Evolutionary conservation across 2,329 filamentous ascomycete species (phyloP).

Genomic region (Aspergillus nomiae): DNA sequence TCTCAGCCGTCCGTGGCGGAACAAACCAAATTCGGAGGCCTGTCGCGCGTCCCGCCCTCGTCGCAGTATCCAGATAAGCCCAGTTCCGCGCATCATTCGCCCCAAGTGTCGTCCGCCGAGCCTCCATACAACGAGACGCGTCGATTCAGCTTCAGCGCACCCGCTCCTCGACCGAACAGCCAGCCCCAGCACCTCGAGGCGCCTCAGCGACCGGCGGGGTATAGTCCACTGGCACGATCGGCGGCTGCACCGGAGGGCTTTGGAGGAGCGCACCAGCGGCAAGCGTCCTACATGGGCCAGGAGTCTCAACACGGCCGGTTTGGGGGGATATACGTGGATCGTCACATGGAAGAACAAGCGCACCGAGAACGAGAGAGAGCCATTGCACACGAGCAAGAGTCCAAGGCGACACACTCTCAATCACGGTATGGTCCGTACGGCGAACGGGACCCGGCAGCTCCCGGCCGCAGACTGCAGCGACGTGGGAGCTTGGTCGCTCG

Average conservation of each 20-base stretch:
- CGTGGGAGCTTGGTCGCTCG: constrained; percentile 42
- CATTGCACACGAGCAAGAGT: constrained; percentile 32
- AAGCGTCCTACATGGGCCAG: constrained; percentile 32
- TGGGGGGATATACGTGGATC: constrained; percentile 37
- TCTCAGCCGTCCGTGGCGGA: constrained; percentile 29
- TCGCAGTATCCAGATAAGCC: constrained; percentile 40
- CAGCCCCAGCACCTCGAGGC: constrained; percentile 42
- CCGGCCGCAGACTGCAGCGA: constrained; percentile 27
- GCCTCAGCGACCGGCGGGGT: constrained; percentile 34
- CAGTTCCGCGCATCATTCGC: constrained; percentile 36
- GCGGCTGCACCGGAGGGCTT: constrained; percentile 23
- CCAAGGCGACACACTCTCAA: constrained; percentile 28
- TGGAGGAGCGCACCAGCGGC: constrained; percentile 26
- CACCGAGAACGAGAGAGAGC: constrained; percentile 38
- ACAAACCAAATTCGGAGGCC: constrained; percentile 33
- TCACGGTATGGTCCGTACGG: constrained; percentile 35
- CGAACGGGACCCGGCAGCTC: constrained; percentile 35
- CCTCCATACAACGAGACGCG: constrained; percentile 37
- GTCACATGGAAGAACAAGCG: constrained; percentile 36
- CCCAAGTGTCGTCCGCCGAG: constrained; percentile 37
- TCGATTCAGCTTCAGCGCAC: constrained; percentile 47
- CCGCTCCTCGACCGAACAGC: constrained; percentile 45
- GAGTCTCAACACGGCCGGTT: constrained; percentile 37
- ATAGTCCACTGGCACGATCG: constrained; percentile 38
- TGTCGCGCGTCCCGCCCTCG: constrained; percentile 32